A percentile compares a stretch with the other conserved stretches of the same genome.
phyloP scores from a whole-genome alignment of 139 green algal species.

The Chlorella sorokiniana region DNA sequence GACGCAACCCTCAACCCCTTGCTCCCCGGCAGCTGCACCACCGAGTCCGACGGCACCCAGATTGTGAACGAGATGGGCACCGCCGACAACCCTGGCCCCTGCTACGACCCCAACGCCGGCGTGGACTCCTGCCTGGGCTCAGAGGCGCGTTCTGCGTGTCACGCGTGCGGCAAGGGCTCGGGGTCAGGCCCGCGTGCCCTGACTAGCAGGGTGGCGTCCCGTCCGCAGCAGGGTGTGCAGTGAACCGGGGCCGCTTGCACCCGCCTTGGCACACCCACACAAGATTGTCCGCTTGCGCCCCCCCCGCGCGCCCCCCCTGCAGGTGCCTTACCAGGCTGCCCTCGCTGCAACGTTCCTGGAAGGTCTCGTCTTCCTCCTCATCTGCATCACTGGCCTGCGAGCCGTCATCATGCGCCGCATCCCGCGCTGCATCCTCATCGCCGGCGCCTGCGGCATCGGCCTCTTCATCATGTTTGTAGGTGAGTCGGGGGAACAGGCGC shows the following conservation, averaged over 20 bases:
- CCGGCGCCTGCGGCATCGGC: constrained; percentile 66
- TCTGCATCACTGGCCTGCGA: constrained; percentile 56
- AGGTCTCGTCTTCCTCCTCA: constrained; percentile 58
- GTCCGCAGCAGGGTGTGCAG: neutral
- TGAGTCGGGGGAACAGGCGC: neutral
- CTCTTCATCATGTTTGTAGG: constrained; percentile 72
- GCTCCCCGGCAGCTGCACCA: constrained; percentile 11
- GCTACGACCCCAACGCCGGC: neutral
- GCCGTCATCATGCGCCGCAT: constrained; percentile 12
- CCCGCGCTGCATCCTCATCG: constrained; percentile 51
- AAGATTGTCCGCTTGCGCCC: neutral
- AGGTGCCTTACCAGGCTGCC: constrained; percentile 57
- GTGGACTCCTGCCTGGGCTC: constrained; percentile 36
- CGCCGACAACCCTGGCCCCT: neutral
- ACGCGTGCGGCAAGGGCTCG: too few species aligned
- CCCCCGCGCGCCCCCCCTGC: neutral
- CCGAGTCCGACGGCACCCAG: neutral
- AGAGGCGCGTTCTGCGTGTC: too few species aligned
- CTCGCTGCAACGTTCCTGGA: constrained; percentile 67
- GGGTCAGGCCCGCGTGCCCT: too few species aligned
- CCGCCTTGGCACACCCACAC: neutral
- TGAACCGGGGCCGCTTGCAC: neutral
- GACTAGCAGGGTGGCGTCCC: too few species aligned
- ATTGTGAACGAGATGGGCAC: constrained; percentile 14
- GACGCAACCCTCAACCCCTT: neutral